A percentile compares a stretch with the other conserved stretches of the same genome.
phyloP scores from a whole-genome alignment of 306 rosid species.

The Vigna radiata region DNA sequence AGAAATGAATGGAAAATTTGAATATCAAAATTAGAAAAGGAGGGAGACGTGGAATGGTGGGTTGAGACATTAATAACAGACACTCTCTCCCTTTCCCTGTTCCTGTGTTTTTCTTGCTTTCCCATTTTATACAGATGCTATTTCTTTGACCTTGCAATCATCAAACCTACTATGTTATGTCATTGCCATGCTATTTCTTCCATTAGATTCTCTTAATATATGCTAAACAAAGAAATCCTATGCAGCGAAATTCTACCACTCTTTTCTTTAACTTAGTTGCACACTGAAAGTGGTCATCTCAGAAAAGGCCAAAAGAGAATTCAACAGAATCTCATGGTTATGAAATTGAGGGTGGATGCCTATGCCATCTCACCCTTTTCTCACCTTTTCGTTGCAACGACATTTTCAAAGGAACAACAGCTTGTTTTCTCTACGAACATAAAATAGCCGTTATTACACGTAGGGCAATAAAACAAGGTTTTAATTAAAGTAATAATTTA shows the following conservation, averaged over 20 bases:
- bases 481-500: too few species aligned
- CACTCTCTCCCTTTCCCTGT: background rate
- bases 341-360: background rate
- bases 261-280: too few species aligned
- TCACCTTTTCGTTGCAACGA: background rate
- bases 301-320: too few species aligned
- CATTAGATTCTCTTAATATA: too few species aligned
- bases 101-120: background rate
- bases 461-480: too few species aligned
- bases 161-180: constrained; percentile 17
- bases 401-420: background rate
- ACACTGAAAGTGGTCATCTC: too few species aligned
- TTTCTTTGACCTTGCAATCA: constrained; percentile 30
- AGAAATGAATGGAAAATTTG: constrained; percentile 36
- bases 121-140: constrained; percentile 25
- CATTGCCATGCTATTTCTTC: background rate
- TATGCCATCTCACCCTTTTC: background rate
- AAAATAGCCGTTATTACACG: too few species aligned
- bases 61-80: background rate
- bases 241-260: background rate
- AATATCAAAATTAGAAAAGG: constrained; percentile 44
- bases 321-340: background rate
- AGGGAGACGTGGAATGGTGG: constrained; percentile 37
- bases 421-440: too few species aligned
- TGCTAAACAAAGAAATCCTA: background rate